Conservation (phyloP, 1,139 yeast species). For the Nakaseomyces delphensis region DNA sequence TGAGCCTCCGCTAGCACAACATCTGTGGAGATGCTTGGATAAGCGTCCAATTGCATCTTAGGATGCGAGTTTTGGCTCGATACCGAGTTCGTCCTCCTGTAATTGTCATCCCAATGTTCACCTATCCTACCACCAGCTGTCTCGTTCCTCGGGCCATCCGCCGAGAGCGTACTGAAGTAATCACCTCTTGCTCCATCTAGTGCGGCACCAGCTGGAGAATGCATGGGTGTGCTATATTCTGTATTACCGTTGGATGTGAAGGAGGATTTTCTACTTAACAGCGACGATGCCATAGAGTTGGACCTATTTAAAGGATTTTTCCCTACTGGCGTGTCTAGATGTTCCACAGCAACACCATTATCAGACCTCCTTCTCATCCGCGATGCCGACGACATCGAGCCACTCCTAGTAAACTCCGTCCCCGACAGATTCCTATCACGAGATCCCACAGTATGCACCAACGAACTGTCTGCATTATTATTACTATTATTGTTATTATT, state of each 20-base stretch:
- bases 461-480: conserved; percentile 2
- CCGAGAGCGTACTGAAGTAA: conserved; percentile 3
- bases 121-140: conserved; percentile 6
- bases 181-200: conserved; percentile 1
- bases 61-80: conserved; percentile 1
- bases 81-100: background rate
- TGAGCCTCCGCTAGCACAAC: conserved; percentile 2
- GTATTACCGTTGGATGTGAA: conserved; percentile 11
- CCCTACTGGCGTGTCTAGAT: conserved; percentile 2
- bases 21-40: conserved; percentile 2
- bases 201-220: conserved; percentile 12
- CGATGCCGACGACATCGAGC: conserved; percentile 7
- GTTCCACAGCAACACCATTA: background rate
- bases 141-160: conserved; percentile 4
- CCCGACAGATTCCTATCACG: conserved; percentile 2
- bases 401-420: conserved; percentile 5
- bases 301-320: conserved; percentile 7
- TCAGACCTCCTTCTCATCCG: conserved; percentile 8
- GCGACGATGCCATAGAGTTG: conserved; percentile 13
- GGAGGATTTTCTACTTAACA: conserved; percentile 9
- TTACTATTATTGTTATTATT: conserved; percentile 5
- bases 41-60: conserved; percentile 2
- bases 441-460: background rate
- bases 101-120: conserved; percentile 9
- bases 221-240: conserved; percentile 12